Base-by-base conservation (phyloP, 495 filamentous ascomycete species). In the Podospora comata region DNA sequence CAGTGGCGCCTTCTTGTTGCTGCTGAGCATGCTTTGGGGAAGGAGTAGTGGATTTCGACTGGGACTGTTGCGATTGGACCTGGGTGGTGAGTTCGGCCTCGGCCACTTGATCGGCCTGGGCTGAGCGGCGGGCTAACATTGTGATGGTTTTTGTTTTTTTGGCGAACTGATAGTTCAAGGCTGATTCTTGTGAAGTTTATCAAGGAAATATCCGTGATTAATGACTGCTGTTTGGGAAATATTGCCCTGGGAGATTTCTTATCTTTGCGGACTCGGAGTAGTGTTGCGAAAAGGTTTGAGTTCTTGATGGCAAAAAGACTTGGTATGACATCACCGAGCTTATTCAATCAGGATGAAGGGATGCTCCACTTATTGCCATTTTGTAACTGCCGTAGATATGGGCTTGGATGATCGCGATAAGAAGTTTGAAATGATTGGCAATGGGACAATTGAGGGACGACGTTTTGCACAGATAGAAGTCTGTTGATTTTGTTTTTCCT, bases 11-110 rank as follows among this genome's bases (percentile, higher is more conserved):
- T 15, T 58, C 55, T 48, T 13, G 9, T 48, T 48, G 39, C 13
- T 13, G 39, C 39, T 0, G 39, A 16, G 39, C 9, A 11, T 48
- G 39, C 5, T 7, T 32, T 7, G 30, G 30, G 30, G 30, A 32
- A 32, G 30, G 30, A 32, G 30, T 32, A 32, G 30, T 32, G 30
- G 30, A 32, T 7, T 32, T 4, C 26, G 60, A 62, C 19, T 13
- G 60, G 27, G 60, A n/a, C 34, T 62, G 60, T 62, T 19, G 60
- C n/a, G 64, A 53, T 3, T 48, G 39, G 39, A 48, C 39, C 15
- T 48, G 39, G 39, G 13, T 3, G 39, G 39, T 16, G 30, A 32
- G 30, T 48, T 48, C 39, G 7, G 39, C 39, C 39, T 48, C 39
- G 39, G 39, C 39, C 9, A 48, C 39, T 48, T 11, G 9, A 16